Evolutionary conservation across 305 asterid species (phyloP).

Genomic region (Petunia hybrid): DNA sequence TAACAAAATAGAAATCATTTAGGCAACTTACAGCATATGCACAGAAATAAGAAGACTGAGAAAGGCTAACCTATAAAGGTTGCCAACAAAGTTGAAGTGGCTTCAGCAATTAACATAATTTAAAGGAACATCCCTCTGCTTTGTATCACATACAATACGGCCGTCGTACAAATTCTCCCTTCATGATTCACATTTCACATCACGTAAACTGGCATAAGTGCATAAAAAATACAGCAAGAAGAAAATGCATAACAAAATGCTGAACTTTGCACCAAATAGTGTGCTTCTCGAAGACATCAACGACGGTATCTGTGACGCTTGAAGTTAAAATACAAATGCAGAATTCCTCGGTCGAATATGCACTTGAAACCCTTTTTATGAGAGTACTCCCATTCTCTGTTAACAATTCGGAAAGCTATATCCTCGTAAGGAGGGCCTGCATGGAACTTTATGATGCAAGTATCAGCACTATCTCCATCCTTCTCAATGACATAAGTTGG

Average conservation of each 20-base stretch:
- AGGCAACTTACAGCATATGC: not conserved
- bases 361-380: slow-evolving; percentile 45
- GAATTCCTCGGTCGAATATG: slow-evolving; percentile 40
- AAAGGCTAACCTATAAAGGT: not conserved
- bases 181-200: not conserved
- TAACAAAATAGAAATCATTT: not conserved
- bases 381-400: slow-evolving; percentile 41
- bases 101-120: not conserved
- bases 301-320: slow-evolving; percentile 39
- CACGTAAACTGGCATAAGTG: not conserved
- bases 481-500: slow-evolving; percentile 41
- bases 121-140: not conserved
- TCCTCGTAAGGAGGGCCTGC: slow-evolving; percentile 44
- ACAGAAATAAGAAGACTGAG: not conserved
- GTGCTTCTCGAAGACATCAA: slow-evolving; percentile 27
- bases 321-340: slow-evolving; percentile 39
- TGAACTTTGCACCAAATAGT: not conserved
- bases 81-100: not conserved
- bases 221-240: not conserved
- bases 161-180: not conserved
- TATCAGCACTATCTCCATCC: slow-evolving; percentile 39
- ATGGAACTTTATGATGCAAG: slow-evolving; percentile 39
- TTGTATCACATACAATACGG: not conserved
- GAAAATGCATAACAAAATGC: not conserved
- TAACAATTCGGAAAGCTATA: slow-evolving; percentile 37